Evolutionary conservation across 345 rosid species (phyloP).

Genomic region (Salix udensis): DNA sequence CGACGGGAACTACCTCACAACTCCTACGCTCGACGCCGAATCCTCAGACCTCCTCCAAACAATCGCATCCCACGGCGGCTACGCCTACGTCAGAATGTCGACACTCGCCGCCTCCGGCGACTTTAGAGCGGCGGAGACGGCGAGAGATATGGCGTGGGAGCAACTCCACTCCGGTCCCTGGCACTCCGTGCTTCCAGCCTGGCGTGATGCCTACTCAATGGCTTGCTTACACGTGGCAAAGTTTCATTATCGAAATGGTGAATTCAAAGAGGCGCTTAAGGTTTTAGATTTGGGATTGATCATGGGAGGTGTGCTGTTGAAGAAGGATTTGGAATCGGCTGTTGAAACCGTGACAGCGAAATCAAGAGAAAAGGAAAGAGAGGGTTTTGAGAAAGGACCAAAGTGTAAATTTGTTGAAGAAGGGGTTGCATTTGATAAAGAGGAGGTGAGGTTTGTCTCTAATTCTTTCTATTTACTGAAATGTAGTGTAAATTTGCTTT

Average conservation of each 20-base stretch:
- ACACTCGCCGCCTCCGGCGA: conserved; percentile 68
- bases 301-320: conserved; percentile 87
- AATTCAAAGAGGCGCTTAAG: conserved; percentile 67
- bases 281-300: conserved; percentile 86
- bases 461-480: not conserved
- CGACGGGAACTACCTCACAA: conserved; percentile 30
- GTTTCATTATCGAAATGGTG: conserved; percentile 53
- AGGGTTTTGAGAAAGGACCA: conserved; percentile 22
- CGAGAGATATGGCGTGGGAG: conserved; percentile 99
- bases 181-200: conserved; percentile 87
- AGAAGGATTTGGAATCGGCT: conserved; percentile 65
- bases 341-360: conserved; percentile 40
- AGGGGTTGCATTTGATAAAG: conserved; percentile 35
- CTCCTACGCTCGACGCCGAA: conserved; percentile 70
- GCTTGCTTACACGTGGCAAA: conserved; percentile 77
- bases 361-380: conserved; percentile 32
- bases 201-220: conserved; percentile 98
- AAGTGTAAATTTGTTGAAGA: conserved; percentile 38
- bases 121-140: conserved; percentile 86
- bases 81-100: conserved; percentile 73
- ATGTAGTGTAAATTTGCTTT: too few relatives aligned
- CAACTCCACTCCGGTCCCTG: conserved; percentile 98
- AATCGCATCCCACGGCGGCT: conserved; percentile 76
- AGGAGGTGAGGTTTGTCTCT: conserved; percentile 53
- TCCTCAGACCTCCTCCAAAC: conserved; percentile 53